Evolutionary conservation across 805 yeast species (phyloP), one percentile per base, ranked within the genome.

Genomic region (Lachancea meyersii): DNA sequence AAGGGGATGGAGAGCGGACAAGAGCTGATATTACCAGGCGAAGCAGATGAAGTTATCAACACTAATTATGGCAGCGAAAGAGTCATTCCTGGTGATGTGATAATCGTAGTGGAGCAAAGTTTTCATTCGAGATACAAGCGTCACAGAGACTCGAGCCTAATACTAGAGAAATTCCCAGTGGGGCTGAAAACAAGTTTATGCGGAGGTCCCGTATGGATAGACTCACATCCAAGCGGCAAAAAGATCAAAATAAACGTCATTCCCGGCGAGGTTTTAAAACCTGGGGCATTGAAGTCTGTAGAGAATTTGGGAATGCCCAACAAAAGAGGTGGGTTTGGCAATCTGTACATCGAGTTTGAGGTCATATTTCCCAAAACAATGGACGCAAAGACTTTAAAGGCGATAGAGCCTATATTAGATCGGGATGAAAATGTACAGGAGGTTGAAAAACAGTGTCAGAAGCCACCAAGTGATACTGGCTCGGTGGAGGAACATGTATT

Each of bases 21-120:
- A 47, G 61, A 66, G 35, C 69, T 80, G 16, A 64, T 77, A 1
- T 61, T 80, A 17, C 64, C 71, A n/a, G 76, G 79, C 5, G 80
- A 76, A 51, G 85, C 81, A 0, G 88, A 82, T 53, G 83, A 81
- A 57, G 82, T 78, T 0, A 57, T 73, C 16, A 68, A 71, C 46
- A 48, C 54, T 1, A 35, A 36, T 5, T 44, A 38, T 20, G 58
- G 55, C 5, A 49, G 47, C 16, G 55, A 55, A 40, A 52, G 45
- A 18, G 63, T 77, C 3, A 61, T 73, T 3, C 83, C 88, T 0
- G 89, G 89, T 2, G 86, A 82, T 57, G 81, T 82, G 5, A 63
- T 80, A 2, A 71, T 82, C 8, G 75, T 73, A 1, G 57, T 82
- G 19, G 43, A 42, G 18, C 53, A 51, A 28, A 13, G 43, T 3